phyloP scores from a whole-genome alignment of 495 filamentous ascomycete species.

The Neurospora hispaniola region DNA sequence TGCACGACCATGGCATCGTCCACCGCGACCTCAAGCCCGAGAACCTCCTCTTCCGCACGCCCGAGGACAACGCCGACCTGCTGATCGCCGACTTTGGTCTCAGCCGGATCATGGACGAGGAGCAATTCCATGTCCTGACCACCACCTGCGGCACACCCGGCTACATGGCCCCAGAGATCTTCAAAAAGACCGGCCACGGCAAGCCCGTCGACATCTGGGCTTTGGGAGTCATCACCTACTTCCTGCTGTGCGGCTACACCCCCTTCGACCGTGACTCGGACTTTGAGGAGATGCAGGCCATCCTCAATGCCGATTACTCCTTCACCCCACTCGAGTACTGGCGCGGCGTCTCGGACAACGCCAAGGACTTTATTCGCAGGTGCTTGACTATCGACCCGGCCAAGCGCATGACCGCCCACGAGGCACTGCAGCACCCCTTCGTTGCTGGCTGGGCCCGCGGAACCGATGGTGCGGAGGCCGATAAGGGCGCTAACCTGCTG shows the following conservation, averaged over 20 bases:
- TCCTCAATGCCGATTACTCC: conserved; percentile 88
- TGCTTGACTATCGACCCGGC: conserved; percentile 84
- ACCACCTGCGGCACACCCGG: conserved; percentile 97
- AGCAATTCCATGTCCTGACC: conserved; percentile 94
- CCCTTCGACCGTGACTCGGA: conserved; percentile 97
- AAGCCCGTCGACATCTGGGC: conserved; percentile 94
- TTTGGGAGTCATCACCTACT: conserved; percentile 93
- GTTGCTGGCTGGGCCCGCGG: conserved; percentile 46
- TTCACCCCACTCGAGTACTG: conserved; percentile 97
- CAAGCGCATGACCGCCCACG: conserved; percentile 85
- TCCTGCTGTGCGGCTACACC: conserved; percentile 94
- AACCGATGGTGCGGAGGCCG: conserved; percentile 30
- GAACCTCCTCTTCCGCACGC: conserved; percentile 69
- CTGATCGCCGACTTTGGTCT: conserved; percentile 95
- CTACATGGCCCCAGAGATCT: conserved; percentile 95
- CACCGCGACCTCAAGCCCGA: conserved; percentile 75
- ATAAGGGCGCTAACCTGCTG: conserved; percentile 80
- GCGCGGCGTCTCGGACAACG: conserved; percentile 76
- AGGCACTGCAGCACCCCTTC: conserved; percentile 83
- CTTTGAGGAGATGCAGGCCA: conserved; percentile 98
- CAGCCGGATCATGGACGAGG: conserved; percentile 95
- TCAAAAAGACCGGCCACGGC: conserved; percentile 80
- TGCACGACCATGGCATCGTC: conserved; percentile 97
- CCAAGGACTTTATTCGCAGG: conserved; percentile 73
- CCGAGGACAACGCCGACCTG: conserved; percentile 76